These are phyloP conservation scores for Endoconidiophora polonica DNA, from an alignment of 2,329 filamentous ascomycete genomes.

Conservation along the genomic window DNA sequence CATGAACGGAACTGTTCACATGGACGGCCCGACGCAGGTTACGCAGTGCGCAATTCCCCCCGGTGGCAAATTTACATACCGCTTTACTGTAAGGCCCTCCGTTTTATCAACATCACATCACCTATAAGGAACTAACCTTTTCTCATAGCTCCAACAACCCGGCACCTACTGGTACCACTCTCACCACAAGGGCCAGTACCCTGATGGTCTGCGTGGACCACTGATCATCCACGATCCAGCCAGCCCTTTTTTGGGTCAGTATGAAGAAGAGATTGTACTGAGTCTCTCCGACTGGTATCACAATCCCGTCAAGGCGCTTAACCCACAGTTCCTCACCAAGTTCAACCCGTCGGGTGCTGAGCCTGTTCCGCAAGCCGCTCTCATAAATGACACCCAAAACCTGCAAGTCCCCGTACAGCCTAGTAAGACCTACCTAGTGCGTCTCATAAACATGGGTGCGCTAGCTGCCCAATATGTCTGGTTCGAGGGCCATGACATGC, in stretches of 20 bases:
- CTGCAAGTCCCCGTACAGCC: conserved; percentile 42
- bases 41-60: conserved; percentile 52
- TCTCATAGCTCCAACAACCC: conserved; percentile 30
- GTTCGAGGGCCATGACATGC: conserved; percentile 51
- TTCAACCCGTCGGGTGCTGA: conserved; percentile 41
- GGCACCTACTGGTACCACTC: conserved; percentile 73
- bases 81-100: conserved; percentile 38
- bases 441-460: conserved; percentile 56
- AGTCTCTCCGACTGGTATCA: conserved; percentile 61
- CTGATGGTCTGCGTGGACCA: conserved; percentile 49
- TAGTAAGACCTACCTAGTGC: conserved; percentile 55
- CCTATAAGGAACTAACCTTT: neutral
- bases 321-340: conserved; percentile 33
- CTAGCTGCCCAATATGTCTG: conserved; percentile 52
- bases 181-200: conserved; percentile 50
- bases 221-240: conserved; percentile 47
- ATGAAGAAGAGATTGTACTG: conserved; percentile 46
- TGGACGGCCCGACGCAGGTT: conserved; percentile 53
- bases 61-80: conserved; percentile 49
- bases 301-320: conserved; percentile 31
- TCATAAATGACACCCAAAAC: conserved; percentile 56
- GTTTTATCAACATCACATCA: neutral
- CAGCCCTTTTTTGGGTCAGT: conserved; percentile 37
- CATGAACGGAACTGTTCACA: conserved; percentile 48
- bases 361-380: conserved; percentile 48